These are phyloP conservation scores for Smallanthus sonchifolius DNA, from an alignment of 129 eudicot genomes.

Conservation along the genomic window DNA sequence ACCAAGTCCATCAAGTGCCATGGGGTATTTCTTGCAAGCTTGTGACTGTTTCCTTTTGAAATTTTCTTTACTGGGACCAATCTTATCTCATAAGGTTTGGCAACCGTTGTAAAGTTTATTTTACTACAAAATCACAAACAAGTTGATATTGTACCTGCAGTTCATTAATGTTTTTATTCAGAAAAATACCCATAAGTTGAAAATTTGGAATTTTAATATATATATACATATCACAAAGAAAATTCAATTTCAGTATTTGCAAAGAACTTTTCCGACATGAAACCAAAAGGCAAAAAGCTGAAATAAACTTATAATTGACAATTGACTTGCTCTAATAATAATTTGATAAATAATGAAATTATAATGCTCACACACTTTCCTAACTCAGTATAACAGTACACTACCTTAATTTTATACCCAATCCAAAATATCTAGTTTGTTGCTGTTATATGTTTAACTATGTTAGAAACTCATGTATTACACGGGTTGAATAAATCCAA, in stretches of 20 bases:
- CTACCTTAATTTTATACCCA: no score
- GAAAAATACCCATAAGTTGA: neutral
- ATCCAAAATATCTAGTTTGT: no score
- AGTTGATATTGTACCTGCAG: slow-evolving; percentile 13
- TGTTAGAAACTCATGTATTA: no score
- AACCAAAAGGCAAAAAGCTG: neutral
- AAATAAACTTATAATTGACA: neutral
- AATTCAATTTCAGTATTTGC: neutral
- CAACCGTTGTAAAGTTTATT: slow-evolving; percentile 12
- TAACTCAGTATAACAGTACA: no score
- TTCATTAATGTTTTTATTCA: neutral
- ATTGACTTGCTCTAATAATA: no score
- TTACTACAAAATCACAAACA: slow-evolving; percentile 20
- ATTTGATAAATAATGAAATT: no score
- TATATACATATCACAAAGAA: no score
- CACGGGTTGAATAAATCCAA: no score
- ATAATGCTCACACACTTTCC: no score
- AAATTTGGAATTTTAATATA: no score
- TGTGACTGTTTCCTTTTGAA: slow-evolving; percentile 34
- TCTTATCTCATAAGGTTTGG: slow-evolving; percentile 30
- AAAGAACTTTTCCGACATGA: neutral
- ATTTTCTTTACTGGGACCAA: slow-evolving; percentile 28
- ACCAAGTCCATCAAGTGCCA: slow-evolving; percentile 25
- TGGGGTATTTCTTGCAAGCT: slow-evolving; percentile 14
- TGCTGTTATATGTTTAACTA: no score